Conservation (phyloP, 257 asterid species). For the Przewalskia tangutica region DNA sequence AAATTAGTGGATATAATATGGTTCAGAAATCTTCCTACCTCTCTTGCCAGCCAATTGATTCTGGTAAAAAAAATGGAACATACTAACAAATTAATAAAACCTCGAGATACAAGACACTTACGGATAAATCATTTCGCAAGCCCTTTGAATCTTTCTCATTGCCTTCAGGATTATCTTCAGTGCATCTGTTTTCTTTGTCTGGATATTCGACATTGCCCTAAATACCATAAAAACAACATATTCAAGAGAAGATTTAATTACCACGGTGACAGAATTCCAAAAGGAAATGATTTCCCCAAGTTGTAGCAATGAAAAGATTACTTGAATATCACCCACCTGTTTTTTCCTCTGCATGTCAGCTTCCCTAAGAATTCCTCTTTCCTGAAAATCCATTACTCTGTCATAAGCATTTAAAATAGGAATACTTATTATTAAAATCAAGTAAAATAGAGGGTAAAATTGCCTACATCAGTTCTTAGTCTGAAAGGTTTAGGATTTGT, state of each 20-base stretch:
- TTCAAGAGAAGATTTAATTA: not conserved
- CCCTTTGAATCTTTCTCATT: conserved; percentile 7
- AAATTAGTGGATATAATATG: conserved; percentile 3
- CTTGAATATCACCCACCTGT: conserved; percentile 34
- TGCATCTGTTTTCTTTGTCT: not conserved
- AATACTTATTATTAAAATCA: not conserved
- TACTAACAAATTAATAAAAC: not conserved
- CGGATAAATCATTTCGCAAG: conserved; percentile 1
- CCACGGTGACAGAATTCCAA: not conserved
- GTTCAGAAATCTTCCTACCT: not conserved
- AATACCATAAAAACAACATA: not conserved
- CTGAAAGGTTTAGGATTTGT: too few species aligned
- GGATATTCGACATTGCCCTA: conserved; percentile 2
- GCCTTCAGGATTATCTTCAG: not conserved
- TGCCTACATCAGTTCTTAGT: too few species aligned
- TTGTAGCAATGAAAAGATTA: conserved; percentile 5
- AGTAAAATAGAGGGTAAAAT: too few species aligned
- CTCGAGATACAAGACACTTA: not conserved
- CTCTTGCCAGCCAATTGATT: not conserved
- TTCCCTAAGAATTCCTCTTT: conserved; percentile 82
- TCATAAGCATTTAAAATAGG: conserved; percentile 6
- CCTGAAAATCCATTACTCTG: conserved; percentile 38
- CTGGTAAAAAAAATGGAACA: not conserved
- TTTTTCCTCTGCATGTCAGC: conserved; percentile 55
- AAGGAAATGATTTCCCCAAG: not conserved